Evolutionary conservation across 768 basidiomycete species (phyloP).

Genomic region (Trametes elegans): DNA sequence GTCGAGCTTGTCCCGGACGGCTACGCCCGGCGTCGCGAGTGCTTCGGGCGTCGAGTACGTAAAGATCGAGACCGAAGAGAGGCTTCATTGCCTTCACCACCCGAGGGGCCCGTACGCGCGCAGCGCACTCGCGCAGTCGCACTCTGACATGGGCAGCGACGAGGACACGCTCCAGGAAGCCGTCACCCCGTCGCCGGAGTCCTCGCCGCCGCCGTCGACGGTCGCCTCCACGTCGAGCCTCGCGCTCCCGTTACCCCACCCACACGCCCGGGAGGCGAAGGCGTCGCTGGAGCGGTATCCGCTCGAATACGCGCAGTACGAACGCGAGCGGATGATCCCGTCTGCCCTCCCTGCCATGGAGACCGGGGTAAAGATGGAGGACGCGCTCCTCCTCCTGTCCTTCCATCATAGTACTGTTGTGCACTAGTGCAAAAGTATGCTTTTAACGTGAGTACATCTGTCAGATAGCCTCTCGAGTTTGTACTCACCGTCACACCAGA

Average conservation of each 20-base stretch:
- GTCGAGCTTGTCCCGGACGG: conserved; percentile 23
- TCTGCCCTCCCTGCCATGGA: conserved; percentile 11
- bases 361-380: conserved; percentile 66
- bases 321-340: conserved; percentile 36
- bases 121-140: conserved; percentile 20
- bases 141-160: conserved; percentile 55
- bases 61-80: conserved; percentile 23
- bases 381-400: conserved; percentile 69
- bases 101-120: conserved; percentile 9
- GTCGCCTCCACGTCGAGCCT: conserved; percentile 23
- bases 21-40: conserved; percentile 21
- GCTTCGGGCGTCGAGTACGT: conserved; percentile 17
- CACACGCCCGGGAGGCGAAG: conserved; percentile 18
- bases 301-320: conserved; percentile 45
- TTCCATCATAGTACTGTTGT: conserved; percentile 64
- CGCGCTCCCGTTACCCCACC: conserved; percentile 20
- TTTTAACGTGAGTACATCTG: not conserved
- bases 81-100: conserved; percentile 5
- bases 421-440: conserved; percentile 14
- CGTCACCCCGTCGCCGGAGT: conserved; percentile 66
- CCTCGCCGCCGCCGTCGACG: conserved; percentile 38
- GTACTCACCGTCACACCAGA: no score
- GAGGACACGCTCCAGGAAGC: conserved; percentile 69
- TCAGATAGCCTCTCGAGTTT: not conserved
- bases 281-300: conserved; percentile 36